Evolutionary conservation across 345 rosid species (phyloP).

Genomic region (Ailanthus altissimus): DNA sequence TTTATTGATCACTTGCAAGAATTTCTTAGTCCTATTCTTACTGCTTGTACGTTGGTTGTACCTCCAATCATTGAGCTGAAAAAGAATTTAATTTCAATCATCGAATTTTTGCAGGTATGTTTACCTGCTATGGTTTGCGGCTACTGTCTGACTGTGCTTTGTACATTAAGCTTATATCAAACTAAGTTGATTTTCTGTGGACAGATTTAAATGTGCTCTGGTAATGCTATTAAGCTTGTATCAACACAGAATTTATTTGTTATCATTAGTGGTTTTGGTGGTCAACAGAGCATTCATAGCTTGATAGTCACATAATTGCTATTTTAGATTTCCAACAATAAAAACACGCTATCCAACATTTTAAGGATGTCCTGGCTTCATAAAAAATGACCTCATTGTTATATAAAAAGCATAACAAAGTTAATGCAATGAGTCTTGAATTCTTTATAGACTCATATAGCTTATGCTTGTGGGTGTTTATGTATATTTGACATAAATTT

Average conservation of each 20-base stretch:
- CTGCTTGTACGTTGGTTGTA: conserved; percentile 60
- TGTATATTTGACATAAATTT: background rate
- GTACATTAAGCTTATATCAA: background rate
- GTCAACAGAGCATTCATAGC: conserved; percentile 4
- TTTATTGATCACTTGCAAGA: conserved; percentile 96
- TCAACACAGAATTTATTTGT: background rate
- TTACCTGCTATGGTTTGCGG: background rate
- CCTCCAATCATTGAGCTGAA: conserved; percentile 63
- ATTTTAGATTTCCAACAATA: background rate
- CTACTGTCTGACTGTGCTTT: conserved; percentile 4
- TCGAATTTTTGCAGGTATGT: conserved; percentile 70
- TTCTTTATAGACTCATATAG: background rate
- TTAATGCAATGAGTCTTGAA: background rate
- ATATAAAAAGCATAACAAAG: background rate
- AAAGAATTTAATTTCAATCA: conserved; percentile 46
- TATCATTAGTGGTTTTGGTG: background rate
- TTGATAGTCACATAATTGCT: background rate
- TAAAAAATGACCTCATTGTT: background rate
- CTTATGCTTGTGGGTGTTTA: too few species aligned
- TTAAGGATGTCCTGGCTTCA: background rate
- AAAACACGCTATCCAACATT: background rate
- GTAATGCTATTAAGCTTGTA: background rate
- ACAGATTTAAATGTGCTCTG: background rate
- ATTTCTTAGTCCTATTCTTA: conserved; percentile 74
- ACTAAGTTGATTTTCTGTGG: background rate